Evolutionary conservation across 2,329 filamentous ascomycete genomes (phyloP), one percentile per base, ranked within the genome.

Genomic region (Exophiala xenobiotica): DNA sequence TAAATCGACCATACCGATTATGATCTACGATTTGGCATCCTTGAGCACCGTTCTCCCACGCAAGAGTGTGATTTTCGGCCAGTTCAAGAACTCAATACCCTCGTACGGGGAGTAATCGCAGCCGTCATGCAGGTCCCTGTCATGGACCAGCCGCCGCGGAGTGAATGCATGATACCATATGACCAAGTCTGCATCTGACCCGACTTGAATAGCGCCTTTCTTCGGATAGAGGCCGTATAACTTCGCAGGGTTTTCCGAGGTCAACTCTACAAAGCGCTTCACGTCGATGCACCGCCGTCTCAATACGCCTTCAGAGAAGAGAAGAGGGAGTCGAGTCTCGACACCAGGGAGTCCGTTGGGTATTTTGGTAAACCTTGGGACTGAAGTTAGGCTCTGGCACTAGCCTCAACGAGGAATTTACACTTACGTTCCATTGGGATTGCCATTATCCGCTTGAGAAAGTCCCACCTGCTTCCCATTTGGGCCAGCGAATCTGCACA

Each of bases 341-440:
- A 74, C 56, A 0, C 71, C 71, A 0, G 71, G 71, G 7, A 72
- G 60, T 1, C 71, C 72, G 47, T 74, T 74, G 2, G 70, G 72
- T 23, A 74, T 71, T 38, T 70, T 63, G 4, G 62, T 64, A 57
- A 74, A 75, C 7, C 35, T 38, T 9, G 4, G 18, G 3, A 16
- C n/a, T 18, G 4, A 16, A 18, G 35, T 38, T 38, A 38, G 18
- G 18, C 18, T 38, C 9, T 14, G 4, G 18, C 9, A 16, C 35
- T 16, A 18, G 9, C 9, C 4, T 18, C 4, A 38, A 4, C 3
- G 18, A 18, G 4, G 18, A 9, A 9, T 8, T 9, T 18, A 9
- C 14, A 38, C 35, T 7, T 16, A 38, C 35, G 18, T 38, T 16
- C 35, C 35, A 19, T 38, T 38, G 18, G 35, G 35, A 18, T 38